Conservation (phyloP, 495 filamentous ascomycete species). For the Ramalina intermedia region DNA sequence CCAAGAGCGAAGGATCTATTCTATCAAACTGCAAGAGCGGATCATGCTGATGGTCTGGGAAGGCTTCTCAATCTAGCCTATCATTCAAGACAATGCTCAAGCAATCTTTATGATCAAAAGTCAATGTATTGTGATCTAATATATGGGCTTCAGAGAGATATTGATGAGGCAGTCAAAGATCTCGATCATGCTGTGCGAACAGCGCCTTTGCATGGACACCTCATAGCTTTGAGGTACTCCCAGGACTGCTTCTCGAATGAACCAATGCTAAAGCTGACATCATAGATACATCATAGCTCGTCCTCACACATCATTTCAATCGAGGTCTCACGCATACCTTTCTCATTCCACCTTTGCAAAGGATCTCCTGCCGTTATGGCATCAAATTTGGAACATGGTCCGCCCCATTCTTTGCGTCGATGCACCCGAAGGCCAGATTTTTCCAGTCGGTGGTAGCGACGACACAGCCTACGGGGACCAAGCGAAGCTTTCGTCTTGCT, state of each 20-base stretch:
- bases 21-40: slow-evolving; percentile 54
- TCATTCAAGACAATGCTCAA: slow-evolving; percentile 1
- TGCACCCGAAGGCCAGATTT: slow-evolving; percentile 67
- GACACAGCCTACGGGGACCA: slow-evolving; percentile 60
- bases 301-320: neutral
- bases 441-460: slow-evolving; percentile 45
- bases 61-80: slow-evolving; percentile 26
- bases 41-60: slow-evolving; percentile 75
- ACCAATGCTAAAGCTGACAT: slow-evolving; percentile 7
- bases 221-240: slow-evolving; percentile 31
- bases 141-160: slow-evolving; percentile 36
- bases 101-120: neutral
- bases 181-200: slow-evolving; percentile 45
- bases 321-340: neutral
- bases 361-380: slow-evolving; percentile 41
- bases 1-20: neutral
- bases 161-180: slow-evolving; percentile 39
- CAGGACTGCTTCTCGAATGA: slow-evolving; percentile 18
- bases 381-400: slow-evolving; percentile 58
- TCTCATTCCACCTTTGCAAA: slow-evolving; percentile 26
- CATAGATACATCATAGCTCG: slow-evolving; percentile 22
- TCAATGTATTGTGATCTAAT: neutral
- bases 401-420: slow-evolving; percentile 71
- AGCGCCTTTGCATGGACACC: slow-evolving; percentile 53
- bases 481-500: slow-evolving; percentile 81